phyloP scores from a whole-genome alignment of 2,329 filamentous ascomycete genomes.

The Blumeria hordei region DNA sequence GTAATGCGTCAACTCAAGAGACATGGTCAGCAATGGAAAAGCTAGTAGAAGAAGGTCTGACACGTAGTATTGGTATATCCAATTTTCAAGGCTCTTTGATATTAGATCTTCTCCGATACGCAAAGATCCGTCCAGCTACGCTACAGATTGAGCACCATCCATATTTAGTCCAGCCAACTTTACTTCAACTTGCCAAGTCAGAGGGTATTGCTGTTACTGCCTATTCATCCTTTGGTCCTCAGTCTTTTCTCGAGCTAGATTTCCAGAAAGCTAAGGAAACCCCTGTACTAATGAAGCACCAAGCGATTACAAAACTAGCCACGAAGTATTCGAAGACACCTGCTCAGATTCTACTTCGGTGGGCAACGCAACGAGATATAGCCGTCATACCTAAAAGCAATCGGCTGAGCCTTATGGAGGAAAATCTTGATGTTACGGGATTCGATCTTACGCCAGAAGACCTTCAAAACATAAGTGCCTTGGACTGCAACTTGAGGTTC shows the following conservation, averaged over 20 bases:
- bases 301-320: conserved; percentile 37
- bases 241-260: conserved; percentile 55
- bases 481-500: conserved; percentile 47
- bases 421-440: conserved; percentile 41
- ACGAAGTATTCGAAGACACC: conserved; percentile 47
- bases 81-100: conserved; percentile 63
- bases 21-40: conserved; percentile 65
- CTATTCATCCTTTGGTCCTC: conserved; percentile 64
- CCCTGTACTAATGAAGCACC: conserved; percentile 46
- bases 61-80: conserved; percentile 53
- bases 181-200: conserved; percentile 43
- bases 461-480: conserved; percentile 36
- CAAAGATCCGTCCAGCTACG: conserved; percentile 46
- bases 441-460: conserved; percentile 45
- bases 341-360: conserved; percentile 63
- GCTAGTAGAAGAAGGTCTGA: conserved; percentile 42
- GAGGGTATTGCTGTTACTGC: conserved; percentile 55
- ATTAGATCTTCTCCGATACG: conserved; percentile 59
- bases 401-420: conserved; percentile 26
- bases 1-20: conserved; percentile 51
- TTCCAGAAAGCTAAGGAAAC: conserved; percentile 42
- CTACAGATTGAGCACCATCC: conserved; percentile 84
- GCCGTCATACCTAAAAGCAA: conserved; percentile 67
- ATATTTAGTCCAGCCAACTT: conserved; percentile 52
- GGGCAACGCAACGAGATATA: conserved; percentile 62